These are phyloP conservation scores for Nicotiana noctiflora DNA, from an alignment of 257 asterid species.

Conservation along the genomic window DNA sequence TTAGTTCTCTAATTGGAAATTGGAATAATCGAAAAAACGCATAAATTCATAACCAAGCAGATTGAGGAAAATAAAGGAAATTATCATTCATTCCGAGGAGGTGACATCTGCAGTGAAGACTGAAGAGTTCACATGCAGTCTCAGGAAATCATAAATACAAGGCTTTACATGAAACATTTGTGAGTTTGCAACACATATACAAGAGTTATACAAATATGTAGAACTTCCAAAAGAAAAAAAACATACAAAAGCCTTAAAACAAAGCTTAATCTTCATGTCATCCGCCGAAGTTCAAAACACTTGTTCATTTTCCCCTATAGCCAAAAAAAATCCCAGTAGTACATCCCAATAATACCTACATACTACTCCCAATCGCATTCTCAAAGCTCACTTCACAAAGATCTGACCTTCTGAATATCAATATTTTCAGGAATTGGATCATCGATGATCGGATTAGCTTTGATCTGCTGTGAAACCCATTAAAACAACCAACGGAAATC, in stretches of 20 bases:
- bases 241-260: background rate
- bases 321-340: background rate
- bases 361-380: background rate
- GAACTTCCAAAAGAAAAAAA: background rate
- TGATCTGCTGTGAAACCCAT: background rate
- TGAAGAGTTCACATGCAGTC: background rate
- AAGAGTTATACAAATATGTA: background rate
- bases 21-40: background rate
- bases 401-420: conserved; percentile 3
- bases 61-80: background rate
- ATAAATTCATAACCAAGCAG: background rate
- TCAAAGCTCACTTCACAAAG: background rate
- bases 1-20: background rate
- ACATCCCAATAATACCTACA: background rate
- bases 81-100: background rate
- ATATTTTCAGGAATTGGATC: background rate
- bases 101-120: background rate
- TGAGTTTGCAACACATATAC: conserved; percentile 5
- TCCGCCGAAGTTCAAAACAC: background rate
- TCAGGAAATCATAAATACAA: background rate
- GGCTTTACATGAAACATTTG: background rate
- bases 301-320: background rate
- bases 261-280: background rate
- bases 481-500: background rate
- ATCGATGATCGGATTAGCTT: background rate